Percentiles rank a stretch among this genome's conserved stretches.
These are phyloP conservation scores for Rhizopus arrhizus DNA, from an alignment of 371 early-diverging fungal species.

Conservation along the genomic window DNA sequence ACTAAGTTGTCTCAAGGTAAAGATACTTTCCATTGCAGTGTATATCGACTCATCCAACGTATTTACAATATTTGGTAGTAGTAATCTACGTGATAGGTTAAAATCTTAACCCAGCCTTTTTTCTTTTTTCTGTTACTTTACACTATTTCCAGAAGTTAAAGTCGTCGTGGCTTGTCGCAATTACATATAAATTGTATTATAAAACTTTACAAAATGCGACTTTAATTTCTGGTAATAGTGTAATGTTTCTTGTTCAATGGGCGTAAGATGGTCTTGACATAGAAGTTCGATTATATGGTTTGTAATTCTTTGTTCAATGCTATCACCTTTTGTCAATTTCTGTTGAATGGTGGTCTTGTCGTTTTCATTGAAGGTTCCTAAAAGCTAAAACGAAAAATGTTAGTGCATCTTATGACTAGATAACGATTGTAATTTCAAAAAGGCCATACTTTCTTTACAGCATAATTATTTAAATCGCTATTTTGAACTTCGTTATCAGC, in stretches of 20 bases:
- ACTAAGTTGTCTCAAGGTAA: conserved; percentile 1
- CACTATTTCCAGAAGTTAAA: too few species aligned
- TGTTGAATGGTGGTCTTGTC: neutral
- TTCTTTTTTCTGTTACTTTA: neutral
- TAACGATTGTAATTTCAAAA: neutral
- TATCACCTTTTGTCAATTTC: neutral
- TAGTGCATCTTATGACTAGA: neutral
- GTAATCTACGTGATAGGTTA: neutral
- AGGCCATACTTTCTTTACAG: neutral
- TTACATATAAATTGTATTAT: too few species aligned
- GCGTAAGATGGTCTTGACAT: neutral
- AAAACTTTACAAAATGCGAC: too few species aligned
- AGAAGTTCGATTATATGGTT: neutral
- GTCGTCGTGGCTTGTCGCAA: too few species aligned
- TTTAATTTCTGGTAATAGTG: too few species aligned
- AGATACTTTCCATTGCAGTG: neutral
- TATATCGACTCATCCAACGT: conserved; percentile 1
- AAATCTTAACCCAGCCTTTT: neutral
- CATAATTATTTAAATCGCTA: too few species aligned
- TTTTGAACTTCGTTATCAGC: too few species aligned
- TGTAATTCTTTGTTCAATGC: neutral
- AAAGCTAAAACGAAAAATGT: neutral
- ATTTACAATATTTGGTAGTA: conserved; percentile 4
- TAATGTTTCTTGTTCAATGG: neutral
- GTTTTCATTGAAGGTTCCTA: neutral